Percentiles rank a stretch among this genome's conserved stretches.
Evolutionary conservation across 768 basidiomycete species (phyloP).

Genomic region (Mycena crocata): DNA sequence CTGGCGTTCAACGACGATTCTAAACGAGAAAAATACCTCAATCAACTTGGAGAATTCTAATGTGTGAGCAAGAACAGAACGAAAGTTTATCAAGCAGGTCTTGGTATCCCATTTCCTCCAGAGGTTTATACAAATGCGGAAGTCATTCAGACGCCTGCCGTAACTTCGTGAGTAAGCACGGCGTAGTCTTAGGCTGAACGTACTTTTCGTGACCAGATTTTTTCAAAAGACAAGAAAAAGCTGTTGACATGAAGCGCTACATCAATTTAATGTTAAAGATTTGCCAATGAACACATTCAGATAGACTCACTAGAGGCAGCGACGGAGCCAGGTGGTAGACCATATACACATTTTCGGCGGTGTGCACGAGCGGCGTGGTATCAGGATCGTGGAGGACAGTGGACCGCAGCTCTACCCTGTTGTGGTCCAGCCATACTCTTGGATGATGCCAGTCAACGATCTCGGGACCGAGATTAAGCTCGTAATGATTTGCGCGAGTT

Average conservation of each 20-base stretch:
- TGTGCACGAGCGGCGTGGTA: not conserved
- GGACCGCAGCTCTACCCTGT: conserved; percentile 12
- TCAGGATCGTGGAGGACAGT: conserved; percentile 16
- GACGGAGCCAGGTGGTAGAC: conserved; percentile 8
- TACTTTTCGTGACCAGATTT: conserved; percentile 7
- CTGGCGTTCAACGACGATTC: not conserved
- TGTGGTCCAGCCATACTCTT: conserved; percentile 16
- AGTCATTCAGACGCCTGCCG: conserved; percentile 12
- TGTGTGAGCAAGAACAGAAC: conserved; percentile 13
- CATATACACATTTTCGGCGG: conserved; percentile 28
- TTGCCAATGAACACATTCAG: too few relatives aligned
- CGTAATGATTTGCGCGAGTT: conserved; percentile 13
- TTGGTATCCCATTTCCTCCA: conserved; percentile 26
- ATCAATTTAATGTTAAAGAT: not conserved
- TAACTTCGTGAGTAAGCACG: not conserved
- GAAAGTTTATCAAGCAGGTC: conserved; percentile 27
- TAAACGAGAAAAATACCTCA: conserved; percentile 10
- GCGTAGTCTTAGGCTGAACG: not conserved
- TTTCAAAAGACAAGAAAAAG: conserved; percentile 17
- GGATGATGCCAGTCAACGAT: conserved; percentile 26
- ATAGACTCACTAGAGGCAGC: conserved; percentile 21
- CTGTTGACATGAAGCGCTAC: conserved; percentile 20
- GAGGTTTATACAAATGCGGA: conserved; percentile 11
- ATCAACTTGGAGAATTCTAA: conserved; percentile 23
- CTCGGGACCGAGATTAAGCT: conserved; percentile 25